Base-by-base conservation (phyloP, 768 basidiomycete species). In the Pleurotus salmoneostramineus region DNA sequence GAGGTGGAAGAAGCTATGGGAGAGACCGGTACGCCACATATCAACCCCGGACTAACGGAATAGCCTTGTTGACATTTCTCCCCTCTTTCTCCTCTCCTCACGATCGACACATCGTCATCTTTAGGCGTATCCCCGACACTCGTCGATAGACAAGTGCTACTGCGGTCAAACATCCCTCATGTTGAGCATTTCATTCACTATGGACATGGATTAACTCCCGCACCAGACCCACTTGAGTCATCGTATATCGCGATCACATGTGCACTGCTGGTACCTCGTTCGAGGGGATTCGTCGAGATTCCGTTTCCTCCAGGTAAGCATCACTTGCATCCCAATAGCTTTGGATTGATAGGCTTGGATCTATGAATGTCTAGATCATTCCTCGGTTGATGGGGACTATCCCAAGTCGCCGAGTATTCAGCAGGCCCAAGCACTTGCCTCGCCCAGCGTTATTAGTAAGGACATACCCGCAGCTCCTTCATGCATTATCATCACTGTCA, bases 101-200 rank as follows among this genome's bases (percentile, higher is more conserved):
- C 17, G 3, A 21, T 37, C 21, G 7, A 2, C 5, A 6, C 15
- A 54, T 35, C 36, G 32, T 36, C 51, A 34, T 40, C 15, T 48
- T 33, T 11, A 47, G 32, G 15, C 31, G 51, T 14, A 12, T 5
- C 56, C 31, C 45, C 21, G 15, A 56, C 56, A 5, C 5, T 14
- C 1, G 47, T 45, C 14, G 56, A 56, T 21, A n/a, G 10, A 34
- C 56, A 17, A 7, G 32, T 48, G 14, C 31, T 56, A n/a, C 56
- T 56, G 31, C 56, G 56, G 14, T 34, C 56, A 7, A 48, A 12
- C 15, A 21, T 36, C 14, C 56, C 56, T 1, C 56, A 56, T 33
- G 14, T 47, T 33, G 56, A 56, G 31, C 56, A 56, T 15, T 35
- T 56, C 32, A 48, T 56, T 27, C 56, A 56, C 32, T 56, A 56